Percentiles rank a stretch among this genome's conserved stretches.
Conservation (phyloP, 768 basidiomycete genomes). For the Phlegmacium glaucopus region DNA sequence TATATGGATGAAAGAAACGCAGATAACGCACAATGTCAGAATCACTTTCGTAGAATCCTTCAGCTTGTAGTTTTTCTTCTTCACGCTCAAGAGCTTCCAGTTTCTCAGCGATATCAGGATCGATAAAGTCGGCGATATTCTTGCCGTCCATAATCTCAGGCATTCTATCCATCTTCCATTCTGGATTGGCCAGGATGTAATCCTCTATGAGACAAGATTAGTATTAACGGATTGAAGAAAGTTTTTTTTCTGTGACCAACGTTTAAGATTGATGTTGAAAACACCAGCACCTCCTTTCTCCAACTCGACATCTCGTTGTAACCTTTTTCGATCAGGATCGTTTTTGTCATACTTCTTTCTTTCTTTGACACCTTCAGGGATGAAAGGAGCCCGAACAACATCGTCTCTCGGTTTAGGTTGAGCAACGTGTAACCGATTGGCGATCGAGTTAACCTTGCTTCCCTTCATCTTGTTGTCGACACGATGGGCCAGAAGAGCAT, state of each 20-base stretch:
- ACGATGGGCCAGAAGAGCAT: conserved; percentile 90
- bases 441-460: conserved; percentile 85
- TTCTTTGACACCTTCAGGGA: conserved; percentile 79
- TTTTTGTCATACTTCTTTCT: conserved; percentile 83
- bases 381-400: conserved; percentile 81
- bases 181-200: conserved; percentile 83
- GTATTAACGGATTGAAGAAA: neutral
- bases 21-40: conserved; percentile 68
- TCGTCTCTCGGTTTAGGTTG: conserved; percentile 89
- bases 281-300: conserved; percentile 90
- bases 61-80: conserved; percentile 89
- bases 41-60: conserved; percentile 93
- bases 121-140: conserved; percentile 98
- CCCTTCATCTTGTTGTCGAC: conserved; percentile 95
- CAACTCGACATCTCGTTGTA: conserved; percentile 80
- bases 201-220: conserved; percentile 57
- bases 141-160: conserved; percentile 99
- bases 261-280: conserved; percentile 85
- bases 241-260: conserved; percentile 57
- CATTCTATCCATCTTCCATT: conserved; percentile 96
- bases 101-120: conserved; percentile 95
- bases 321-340: conserved; percentile 70
- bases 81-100: conserved; percentile 96
- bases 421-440: conserved; percentile 96
- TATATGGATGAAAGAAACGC: neutral